Conservation (phyloP, 2,329 filamentous ascomycete species). For the Zopfia rhizophila region DNA sequence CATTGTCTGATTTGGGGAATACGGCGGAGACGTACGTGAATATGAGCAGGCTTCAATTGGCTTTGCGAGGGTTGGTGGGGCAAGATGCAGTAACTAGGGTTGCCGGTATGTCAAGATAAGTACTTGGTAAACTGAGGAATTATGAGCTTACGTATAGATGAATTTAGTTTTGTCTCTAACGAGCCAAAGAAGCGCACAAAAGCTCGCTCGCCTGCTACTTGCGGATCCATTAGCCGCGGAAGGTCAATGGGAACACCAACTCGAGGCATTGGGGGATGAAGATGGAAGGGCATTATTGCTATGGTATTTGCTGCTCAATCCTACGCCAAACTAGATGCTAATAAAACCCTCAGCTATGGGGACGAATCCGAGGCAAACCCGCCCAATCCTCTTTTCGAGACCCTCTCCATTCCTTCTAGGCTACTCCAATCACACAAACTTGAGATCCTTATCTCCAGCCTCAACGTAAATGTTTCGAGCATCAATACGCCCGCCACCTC, state of each 20-base stretch:
- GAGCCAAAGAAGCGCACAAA: constrained; percentile 65
- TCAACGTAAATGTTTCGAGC: constrained; percentile 57
- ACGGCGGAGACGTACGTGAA: constrained; percentile 71
- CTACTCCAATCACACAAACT: constrained; percentile 69
- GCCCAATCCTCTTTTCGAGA: constrained; percentile 65
- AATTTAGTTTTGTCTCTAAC: constrained; percentile 61
- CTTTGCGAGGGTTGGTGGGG: constrained; percentile 70
- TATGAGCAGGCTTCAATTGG: constrained; percentile 76
- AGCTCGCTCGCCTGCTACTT: constrained; percentile 71
- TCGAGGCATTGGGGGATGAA: constrained; percentile 42
- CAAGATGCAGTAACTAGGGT: constrained; percentile 65
- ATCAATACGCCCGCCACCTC: constrained; percentile 35
- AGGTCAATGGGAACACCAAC: constrained; percentile 55
- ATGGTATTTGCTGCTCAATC: constrained; percentile 36
- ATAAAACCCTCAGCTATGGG: constrained; percentile 61
- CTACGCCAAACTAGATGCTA: constrained; percentile 12
- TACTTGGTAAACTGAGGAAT: constrained; percentile 23
- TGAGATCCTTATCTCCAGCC: constrained; percentile 69
- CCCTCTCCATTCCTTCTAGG: constrained; percentile 72
- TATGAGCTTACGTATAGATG: constrained; percentile 28
- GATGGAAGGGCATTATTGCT: constrained; percentile 54
- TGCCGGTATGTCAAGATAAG: constrained; percentile 57
- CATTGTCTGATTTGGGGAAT: constrained; percentile 70
- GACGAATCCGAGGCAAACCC: constrained; percentile 59
- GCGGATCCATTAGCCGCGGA: constrained; percentile 58